Base-by-base conservation (phyloP, 306 rosid species). In the Lupinus albus region DNA sequence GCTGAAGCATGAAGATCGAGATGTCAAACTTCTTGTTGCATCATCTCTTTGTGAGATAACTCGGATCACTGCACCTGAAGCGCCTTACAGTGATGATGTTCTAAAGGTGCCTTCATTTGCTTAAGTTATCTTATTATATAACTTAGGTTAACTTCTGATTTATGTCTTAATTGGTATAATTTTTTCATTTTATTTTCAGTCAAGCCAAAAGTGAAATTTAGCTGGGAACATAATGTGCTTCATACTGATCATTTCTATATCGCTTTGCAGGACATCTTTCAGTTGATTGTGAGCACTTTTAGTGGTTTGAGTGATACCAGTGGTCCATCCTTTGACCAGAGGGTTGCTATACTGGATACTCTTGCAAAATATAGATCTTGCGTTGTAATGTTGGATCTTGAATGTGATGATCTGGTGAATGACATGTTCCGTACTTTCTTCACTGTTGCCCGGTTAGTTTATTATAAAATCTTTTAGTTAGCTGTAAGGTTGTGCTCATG, bases 41-140 rank as follows among this genome's bases (percentile, higher is more conserved):
- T 88, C 94, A 6, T 88, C 96, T 63, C 79, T 84, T 18, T 93
- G 99, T 75, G 99, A 93, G 95, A 93, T 93, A 77, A 93, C 99
- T 39, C 91, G 99, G 25, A 93, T 93, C 56, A 93, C 99, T 52
- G 99, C 99, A 21, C 99, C 99, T n/a, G 97, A 88, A 61, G 97
- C 97, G 72, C 99, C 99, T 47, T 93, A 90, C 62, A 82, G 75
- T 42, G 97, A 93, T 70, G 92, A 88, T 66, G 86, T 88, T 77
- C 76, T 93, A 68, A 90, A 90, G 99, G 99, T 93, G 76, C 75
- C 59, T 79, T 73, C 66, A 64, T 74, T 53, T 70, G 25, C 56
- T 5, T 44, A 64, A 50, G 71, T 60, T 63, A 42, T 63, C 73
- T 76, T 64, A 20, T 61, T 58, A 70, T 61, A 52, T 60, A 64